These are phyloP conservation scores for Chaetomiaceae sp. DNA, from an alignment of 2,329 filamentous ascomycete species.

Conservation along the genomic window DNA sequence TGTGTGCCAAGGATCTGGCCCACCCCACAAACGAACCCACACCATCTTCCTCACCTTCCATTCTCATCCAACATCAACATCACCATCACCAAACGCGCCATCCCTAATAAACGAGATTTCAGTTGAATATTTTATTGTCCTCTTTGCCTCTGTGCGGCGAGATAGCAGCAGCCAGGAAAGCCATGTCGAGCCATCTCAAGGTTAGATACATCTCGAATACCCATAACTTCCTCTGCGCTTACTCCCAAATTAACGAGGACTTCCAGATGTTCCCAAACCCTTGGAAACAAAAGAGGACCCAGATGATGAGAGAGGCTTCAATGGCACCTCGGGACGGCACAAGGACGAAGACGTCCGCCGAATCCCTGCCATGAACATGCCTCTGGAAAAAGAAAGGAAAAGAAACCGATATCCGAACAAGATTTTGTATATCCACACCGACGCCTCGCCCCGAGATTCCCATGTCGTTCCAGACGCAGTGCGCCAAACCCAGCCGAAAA, in stretches of 20 bases:
- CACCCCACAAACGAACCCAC: not conserved
- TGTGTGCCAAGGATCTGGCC: not conserved
- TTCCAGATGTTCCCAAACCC: constrained; percentile 7
- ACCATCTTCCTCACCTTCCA: not conserved
- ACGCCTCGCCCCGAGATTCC: constrained; percentile 2
- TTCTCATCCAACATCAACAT: not conserved
- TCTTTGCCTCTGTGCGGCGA: constrained; percentile 8
- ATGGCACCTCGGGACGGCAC: not conserved
- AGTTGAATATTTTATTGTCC: not conserved
- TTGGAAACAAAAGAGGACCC: constrained; percentile 7
- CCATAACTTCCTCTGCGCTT: constrained; percentile 7
- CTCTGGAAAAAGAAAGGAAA: too few species aligned
- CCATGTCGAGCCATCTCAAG: constrained; percentile 7
- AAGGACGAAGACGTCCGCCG: not conserved
- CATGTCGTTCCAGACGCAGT: constrained; percentile 1
- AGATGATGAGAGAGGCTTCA: constrained; percentile 1
- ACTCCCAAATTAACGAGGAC: constrained; percentile 12
- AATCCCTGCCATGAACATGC: not conserved
- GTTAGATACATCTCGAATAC: constrained; percentile 14
- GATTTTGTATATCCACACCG: not conserved
- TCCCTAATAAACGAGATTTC: not conserved
- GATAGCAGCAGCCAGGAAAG: constrained; percentile 11
- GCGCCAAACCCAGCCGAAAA: not conserved
- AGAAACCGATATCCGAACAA: not conserved
- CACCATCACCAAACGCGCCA: not conserved